Conservation (phyloP, 306 rosid genomes). For the Cucurbita moschata region DNA sequence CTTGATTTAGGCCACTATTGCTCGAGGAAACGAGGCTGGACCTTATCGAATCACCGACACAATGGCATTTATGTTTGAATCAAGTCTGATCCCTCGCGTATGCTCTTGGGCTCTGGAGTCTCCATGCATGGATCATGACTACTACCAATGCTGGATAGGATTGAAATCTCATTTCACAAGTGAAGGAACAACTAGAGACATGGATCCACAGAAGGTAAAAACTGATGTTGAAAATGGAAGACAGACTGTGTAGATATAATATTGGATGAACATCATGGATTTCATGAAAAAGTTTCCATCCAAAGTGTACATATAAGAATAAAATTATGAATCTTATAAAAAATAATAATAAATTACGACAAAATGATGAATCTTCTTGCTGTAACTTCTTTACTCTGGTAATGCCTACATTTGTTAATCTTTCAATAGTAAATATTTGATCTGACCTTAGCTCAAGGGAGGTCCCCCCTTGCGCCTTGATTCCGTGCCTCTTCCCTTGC, state of each 20-base stretch:
- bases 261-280: neutral
- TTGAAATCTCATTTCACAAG: constrained; percentile 51
- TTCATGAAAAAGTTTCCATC: neutral
- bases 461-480: neutral
- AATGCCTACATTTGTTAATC: neutral
- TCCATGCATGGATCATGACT: constrained; percentile 63
- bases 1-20: constrained; percentile 48
- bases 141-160: constrained; percentile 92
- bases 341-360: neutral
- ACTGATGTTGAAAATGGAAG: constrained; percentile 4
- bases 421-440: neutral
- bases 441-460: neutral
- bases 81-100: constrained; percentile 64
- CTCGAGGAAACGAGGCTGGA: constrained; percentile 46
- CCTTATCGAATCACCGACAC: constrained; percentile 53
- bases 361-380: neutral
- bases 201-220: constrained; percentile 5
- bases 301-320: neutral
- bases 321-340: neutral
- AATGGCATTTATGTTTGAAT: constrained; percentile 93
- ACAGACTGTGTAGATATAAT: neutral
- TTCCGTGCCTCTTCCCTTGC: neutral
- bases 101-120: constrained; percentile 66
- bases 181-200: neutral
- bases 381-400: neutral